Evolutionary conservation across 2,329 filamentous ascomycete genomes (phyloP).

Genomic region (Cryphonectria radicalis): DNA sequence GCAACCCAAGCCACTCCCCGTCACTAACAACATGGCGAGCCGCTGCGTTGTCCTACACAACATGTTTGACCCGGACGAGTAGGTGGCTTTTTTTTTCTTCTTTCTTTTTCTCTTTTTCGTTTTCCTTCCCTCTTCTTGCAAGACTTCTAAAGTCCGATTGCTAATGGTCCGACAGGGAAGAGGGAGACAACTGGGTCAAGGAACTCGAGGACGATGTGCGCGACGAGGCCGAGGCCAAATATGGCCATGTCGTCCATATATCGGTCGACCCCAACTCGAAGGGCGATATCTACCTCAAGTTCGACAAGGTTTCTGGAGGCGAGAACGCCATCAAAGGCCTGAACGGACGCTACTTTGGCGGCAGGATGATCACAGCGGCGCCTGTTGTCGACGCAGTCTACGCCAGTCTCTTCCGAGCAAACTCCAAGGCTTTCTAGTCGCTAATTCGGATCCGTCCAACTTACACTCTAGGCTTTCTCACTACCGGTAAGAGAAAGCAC

Average conservation of each 20-base stretch:
- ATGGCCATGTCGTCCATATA: conserved; percentile 97
- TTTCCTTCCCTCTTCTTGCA: background rate
- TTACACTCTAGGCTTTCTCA: conserved; percentile 52
- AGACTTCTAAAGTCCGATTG: conserved; percentile 2
- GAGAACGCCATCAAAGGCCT: conserved; percentile 98
- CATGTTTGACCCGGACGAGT: conserved; percentile 93
- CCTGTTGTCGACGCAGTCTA: conserved; percentile 99
- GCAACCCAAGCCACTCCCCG: conserved; percentile 70
- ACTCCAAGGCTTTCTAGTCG: conserved; percentile 78
- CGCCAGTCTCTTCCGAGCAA: conserved; percentile 85
- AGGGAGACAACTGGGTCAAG: conserved; percentile 86
- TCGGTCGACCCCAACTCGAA: conserved; percentile 89
- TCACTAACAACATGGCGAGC: conserved; percentile 90
- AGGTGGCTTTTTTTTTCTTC: conserved; percentile 49
- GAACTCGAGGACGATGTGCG: conserved; percentile 94
- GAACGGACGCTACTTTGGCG: conserved; percentile 95
- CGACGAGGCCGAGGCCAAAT: conserved; percentile 90
- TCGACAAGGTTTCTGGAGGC: conserved; percentile 91
- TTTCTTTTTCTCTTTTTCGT: background rate
- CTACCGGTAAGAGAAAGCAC: conserved; percentile 32
- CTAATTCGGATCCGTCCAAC: conserved; percentile 56
- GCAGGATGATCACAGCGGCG: conserved; percentile 88
- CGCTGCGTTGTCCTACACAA: conserved; percentile 94
- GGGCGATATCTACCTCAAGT: conserved; percentile 98
- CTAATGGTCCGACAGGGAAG: conserved; percentile 67